Percentiles rank a stretch among this genome's conserved stretches.
phyloP scores from a whole-genome alignment of 2,329 filamentous ascomycete species.

The Aspergillus sp. region DNA sequence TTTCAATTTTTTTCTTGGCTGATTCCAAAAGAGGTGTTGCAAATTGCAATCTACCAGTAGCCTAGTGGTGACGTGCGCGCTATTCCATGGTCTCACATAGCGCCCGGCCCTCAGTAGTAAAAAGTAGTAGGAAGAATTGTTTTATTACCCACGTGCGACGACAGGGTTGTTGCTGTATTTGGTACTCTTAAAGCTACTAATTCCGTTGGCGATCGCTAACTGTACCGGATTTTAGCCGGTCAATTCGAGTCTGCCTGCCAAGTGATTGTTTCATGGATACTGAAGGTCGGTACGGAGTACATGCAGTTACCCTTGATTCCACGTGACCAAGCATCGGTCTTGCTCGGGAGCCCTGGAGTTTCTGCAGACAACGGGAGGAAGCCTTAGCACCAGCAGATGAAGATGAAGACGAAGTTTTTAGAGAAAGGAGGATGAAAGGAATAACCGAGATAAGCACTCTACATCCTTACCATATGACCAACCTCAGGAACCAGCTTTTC shows the following conservation, averaged over 20 bases:
- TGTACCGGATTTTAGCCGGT: neutral
- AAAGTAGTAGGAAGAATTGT: neutral
- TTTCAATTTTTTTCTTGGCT: neutral
- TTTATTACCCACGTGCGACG: neutral
- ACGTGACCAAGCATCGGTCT: neutral
- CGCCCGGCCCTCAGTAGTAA: neutral
- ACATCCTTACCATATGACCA: conserved; percentile 1
- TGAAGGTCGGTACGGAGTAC: neutral
- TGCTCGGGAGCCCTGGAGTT: neutral
- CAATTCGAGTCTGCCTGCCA: conserved; percentile 3
- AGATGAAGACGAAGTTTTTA: neutral
- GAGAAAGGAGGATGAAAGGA: neutral
- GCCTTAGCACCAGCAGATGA: conserved; percentile 6
- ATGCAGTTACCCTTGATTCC: neutral
- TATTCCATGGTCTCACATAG: neutral
- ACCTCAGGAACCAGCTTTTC: neutral
- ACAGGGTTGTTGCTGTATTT: neutral
- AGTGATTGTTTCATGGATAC: neutral
- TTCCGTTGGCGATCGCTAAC: neutral
- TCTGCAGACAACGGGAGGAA: conserved; percentile 9
- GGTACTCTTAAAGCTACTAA: neutral
- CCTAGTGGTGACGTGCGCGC: neutral
- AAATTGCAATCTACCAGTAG: neutral
- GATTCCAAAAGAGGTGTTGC: neutral
- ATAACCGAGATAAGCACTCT: conserved; percentile 9